Percentiles rank a stretch among this genome's conserved stretches.
Conservation (phyloP, 2,329 filamentous ascomycete species). For the Paramyrothecium sp. region DNA sequence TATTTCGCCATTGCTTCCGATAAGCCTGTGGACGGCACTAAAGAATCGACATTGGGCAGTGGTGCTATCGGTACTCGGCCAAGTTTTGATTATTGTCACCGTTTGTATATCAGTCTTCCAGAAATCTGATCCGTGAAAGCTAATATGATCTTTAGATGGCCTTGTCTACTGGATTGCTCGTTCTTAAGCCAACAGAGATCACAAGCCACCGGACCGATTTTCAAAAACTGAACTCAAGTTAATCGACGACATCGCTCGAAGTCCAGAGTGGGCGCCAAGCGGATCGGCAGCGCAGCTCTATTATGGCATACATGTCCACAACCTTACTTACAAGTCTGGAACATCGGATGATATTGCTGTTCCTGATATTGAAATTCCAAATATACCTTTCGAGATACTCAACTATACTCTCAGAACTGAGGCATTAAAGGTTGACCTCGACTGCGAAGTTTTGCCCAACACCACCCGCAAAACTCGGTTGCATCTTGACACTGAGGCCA, state of each 20-base stretch:
- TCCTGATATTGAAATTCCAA: constrained; percentile 10
- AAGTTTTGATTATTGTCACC: constrained; percentile 23
- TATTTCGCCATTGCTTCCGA: constrained; percentile 20
- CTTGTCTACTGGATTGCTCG: constrained; percentile 27
- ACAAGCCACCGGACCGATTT: constrained; percentile 12
- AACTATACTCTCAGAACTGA: constrained; percentile 15
- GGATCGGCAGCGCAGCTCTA: constrained; percentile 13
- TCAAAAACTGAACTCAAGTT: constrained; percentile 12
- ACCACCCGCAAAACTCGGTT: constrained; percentile 12
- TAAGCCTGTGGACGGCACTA: constrained; percentile 18
- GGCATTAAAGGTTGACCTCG: constrained; percentile 17
- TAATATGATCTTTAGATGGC: constrained; percentile 12
- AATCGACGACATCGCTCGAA: constrained; percentile 3
- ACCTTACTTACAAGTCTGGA: constrained; percentile 12
- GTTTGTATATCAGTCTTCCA: constrained; percentile 6
- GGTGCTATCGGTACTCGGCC: constrained; percentile 16
- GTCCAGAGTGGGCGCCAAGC: constrained; percentile 6
- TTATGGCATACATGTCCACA: constrained; percentile 14
- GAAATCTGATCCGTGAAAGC: not conserved
- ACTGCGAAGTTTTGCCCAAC: constrained; percentile 19
- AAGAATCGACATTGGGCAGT: constrained; percentile 22
- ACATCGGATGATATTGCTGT: constrained; percentile 11
- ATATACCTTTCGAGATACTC: constrained; percentile 3
- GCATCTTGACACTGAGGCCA: too few species aligned
- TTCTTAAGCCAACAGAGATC: constrained; percentile 21